These are phyloP conservation scores for Cladochytrium replicatum DNA, from an alignment of 192 early-diverging fungal genomes.

Conservation along the genomic window DNA sequence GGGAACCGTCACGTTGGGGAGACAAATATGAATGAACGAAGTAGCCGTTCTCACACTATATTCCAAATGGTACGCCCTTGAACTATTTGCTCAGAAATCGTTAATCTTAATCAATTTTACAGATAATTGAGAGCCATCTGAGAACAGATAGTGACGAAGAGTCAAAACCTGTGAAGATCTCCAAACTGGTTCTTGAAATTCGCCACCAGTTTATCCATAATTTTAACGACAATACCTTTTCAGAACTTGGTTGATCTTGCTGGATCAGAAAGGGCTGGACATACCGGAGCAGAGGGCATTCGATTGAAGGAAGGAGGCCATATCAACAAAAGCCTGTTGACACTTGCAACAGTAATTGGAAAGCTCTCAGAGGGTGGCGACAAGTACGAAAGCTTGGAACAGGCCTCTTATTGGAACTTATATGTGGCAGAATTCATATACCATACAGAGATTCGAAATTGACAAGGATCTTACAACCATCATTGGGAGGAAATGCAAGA, in stretches of 20 bases:
- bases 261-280: slow-evolving; percentile 84
- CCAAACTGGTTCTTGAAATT: slow-evolving; percentile 1
- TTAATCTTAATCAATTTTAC: neutral
- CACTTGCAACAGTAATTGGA: slow-evolving; percentile 63
- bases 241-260: slow-evolving; percentile 91
- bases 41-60: slow-evolving; percentile 89
- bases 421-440: too few species aligned
- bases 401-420: neutral
- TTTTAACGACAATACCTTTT: neutral
- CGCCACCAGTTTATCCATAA: neutral
- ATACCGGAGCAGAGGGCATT: slow-evolving; percentile 56
- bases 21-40: slow-evolving; percentile 88
- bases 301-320: slow-evolving; percentile 87
- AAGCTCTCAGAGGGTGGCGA: slow-evolving; percentile 65
- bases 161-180: slow-evolving; percentile 15
- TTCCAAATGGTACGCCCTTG: slow-evolving; percentile 64
- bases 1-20: slow-evolving; percentile 74
- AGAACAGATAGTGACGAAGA: slow-evolving; percentile 5
- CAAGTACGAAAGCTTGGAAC: neutral
- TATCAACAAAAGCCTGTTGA: slow-evolving; percentile 63
- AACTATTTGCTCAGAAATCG: neutral
- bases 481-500: slow-evolving; percentile 26
- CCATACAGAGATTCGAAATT: slow-evolving; percentile 32
- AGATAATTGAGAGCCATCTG: slow-evolving; percentile 73
- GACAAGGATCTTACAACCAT: slow-evolving; percentile 24